Percentiles rank a stretch among this genome's conserved stretches.
These are phyloP conservation scores for Cucurbita argyrosperma DNA, from an alignment of 306 rosid species.

Conservation along the genomic window DNA sequence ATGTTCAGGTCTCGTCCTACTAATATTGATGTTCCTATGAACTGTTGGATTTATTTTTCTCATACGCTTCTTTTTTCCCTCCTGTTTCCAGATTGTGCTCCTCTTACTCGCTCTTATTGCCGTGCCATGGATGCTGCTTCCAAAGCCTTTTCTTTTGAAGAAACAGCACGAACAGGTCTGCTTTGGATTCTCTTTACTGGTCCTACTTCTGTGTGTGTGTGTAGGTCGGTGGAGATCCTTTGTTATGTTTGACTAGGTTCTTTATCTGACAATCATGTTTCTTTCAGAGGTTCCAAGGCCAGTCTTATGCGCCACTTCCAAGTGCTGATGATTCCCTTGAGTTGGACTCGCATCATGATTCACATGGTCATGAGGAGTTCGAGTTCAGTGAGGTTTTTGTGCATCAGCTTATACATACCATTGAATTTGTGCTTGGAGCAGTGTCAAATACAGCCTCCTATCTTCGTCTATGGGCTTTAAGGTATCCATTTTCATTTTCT, in stretches of 20 bases:
- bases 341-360: constrained; percentile 27
- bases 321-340: constrained; percentile 46
- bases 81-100: constrained; percentile 42
- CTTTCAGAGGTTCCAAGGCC: constrained; percentile 70
- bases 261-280: constrained; percentile 12
- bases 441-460: constrained; percentile 96
- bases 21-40: not conserved
- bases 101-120: constrained; percentile 64
- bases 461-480: constrained; percentile 96
- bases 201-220: not conserved
- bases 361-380: constrained; percentile 56
- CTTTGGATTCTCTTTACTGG: constrained; percentile 5
- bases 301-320: constrained; percentile 45
- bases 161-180: constrained; percentile 71
- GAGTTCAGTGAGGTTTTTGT: constrained; percentile 85
- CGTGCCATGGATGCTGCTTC: constrained; percentile 98
- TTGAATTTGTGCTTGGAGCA: constrained; percentile 92
- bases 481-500: constrained; percentile 18
- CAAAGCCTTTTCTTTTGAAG: constrained; percentile 93
- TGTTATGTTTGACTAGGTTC: constrained; percentile 7
- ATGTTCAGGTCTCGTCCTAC: constrained; percentile 43
- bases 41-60: not conserved
- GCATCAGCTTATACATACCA: constrained; percentile 92
- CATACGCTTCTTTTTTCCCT: constrained; percentile 3
- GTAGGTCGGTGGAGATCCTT: not conserved